Base-by-base conservation (phyloP, 2,329 filamentous ascomycete genomes). In the Claviceps sp. region DNA sequence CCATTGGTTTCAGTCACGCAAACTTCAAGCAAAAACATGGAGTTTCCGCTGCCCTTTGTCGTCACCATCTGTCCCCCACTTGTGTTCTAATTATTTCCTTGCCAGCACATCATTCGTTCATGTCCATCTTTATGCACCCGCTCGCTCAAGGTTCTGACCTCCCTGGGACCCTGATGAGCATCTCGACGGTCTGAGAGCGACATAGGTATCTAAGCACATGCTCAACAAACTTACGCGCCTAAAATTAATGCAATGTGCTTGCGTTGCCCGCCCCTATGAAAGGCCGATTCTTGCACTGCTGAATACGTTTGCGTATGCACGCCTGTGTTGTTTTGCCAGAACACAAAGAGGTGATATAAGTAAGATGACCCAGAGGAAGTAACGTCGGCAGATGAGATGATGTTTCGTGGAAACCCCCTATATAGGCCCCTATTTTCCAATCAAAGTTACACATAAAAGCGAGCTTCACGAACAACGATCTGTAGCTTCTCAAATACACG, bases 161-260 rank as follows among this genome's bases (percentile, higher is more conserved):
- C 85, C 37, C 74, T n/a, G n/a, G n/a, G n/a, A n/a, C n/a, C n/a
- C n/a, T 71, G 0, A 87, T 71, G 0, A 87, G 81, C 85, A 90
- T 11, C 86, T 72, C 63, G 88, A 88, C 17, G 86, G 86, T 85
- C 67, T 89, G 90, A 34, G 7, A 80, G 79, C 23, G 83, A 74
- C 76, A 88, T 85, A 14, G 20, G 20, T 20, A 20, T 65, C 69
- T 4, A 82, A 84, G 64, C 80, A 83, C 73, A 82, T 82, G 64
- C 84, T 84, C 47, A 84, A 68, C 0, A 79, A 79, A 45, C 72
- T 77, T 2, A 80, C 79, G 1, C 71, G 68, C 38, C 79, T 80
- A 48, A 83, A 66, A 8, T 69, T 66, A 2, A 22, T 71, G 61
- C 13, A 78, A 66, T 7, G 77, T 60, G 53, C 66, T 69, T 53